Evolutionary conservation across 495 filamentous ascomycete genomes (phyloP).

Genomic region (Penicillium simplicissimum): DNA sequence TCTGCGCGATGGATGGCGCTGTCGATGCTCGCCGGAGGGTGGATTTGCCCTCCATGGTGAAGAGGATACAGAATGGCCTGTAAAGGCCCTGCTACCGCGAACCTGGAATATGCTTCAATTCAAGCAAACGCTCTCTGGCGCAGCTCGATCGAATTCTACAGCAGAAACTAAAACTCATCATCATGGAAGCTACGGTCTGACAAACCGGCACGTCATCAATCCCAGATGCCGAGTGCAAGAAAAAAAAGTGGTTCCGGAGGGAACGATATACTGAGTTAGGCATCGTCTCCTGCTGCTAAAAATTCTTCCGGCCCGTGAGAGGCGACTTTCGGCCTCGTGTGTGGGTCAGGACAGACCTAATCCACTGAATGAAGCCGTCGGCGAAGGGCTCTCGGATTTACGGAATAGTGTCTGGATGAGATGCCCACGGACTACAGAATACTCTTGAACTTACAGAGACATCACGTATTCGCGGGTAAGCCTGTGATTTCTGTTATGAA

Average conservation of each 20-base stretch:
- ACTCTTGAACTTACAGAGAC: no score
- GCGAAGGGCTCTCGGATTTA: no score
- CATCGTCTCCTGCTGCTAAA: background rate
- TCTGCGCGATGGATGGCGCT: constrained; percentile 25
- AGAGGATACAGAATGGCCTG: background rate
- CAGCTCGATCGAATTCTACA: background rate
- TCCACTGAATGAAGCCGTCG: background rate
- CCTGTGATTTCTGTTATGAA: no score
- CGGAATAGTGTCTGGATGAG: no score
- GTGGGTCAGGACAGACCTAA: background rate
- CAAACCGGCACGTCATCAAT: background rate
- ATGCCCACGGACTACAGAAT: no score
- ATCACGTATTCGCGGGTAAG: no score
- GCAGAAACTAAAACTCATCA: background rate
- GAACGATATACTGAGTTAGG: background rate
- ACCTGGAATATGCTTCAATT: background rate
- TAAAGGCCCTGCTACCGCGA: no score
- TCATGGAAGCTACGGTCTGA: background rate
- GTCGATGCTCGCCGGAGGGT: constrained; percentile 19
- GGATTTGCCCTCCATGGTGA: constrained; percentile 5
- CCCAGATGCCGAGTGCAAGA: background rate
- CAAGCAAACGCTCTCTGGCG: background rate
- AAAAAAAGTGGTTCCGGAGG: background rate
- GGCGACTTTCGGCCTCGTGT: background rate
- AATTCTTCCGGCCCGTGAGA: background rate